Conservation (phyloP, 2,329 filamentous ascomycete genomes). For the Karstenula rhodostoma region DNA sequence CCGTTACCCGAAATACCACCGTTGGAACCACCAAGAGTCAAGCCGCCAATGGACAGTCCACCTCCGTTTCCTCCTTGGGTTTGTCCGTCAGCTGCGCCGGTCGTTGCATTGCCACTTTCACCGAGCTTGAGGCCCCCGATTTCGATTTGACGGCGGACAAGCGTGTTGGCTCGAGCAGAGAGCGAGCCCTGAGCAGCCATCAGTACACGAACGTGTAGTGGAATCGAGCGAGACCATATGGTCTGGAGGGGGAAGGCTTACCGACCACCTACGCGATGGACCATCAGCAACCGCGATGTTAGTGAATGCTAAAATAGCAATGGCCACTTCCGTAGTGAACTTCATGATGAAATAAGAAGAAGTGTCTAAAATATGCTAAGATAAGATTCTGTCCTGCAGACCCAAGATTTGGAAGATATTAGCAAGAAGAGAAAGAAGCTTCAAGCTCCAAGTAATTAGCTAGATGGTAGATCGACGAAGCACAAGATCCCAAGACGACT, state of each 20-base stretch:
- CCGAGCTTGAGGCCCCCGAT: conserved; percentile 27
- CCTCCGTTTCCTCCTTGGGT: conserved; percentile 26
- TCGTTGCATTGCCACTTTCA: conserved; percentile 15
- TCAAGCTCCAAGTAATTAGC: not conserved
- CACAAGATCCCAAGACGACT: not conserved
- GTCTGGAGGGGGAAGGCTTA: conserved; percentile 21
- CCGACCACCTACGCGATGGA: conserved; percentile 28
- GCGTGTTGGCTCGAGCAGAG: conserved; percentile 23
- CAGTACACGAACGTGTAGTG: not conserved
- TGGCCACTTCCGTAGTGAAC: conserved; percentile 25
- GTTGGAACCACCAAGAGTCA: conserved; percentile 40
- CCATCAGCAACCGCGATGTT: conserved; percentile 32
- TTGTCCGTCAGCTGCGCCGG: conserved; percentile 10
- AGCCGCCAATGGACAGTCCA: conserved; percentile 35
- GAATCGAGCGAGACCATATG: not conserved
- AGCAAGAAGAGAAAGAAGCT: conserved; percentile 19
- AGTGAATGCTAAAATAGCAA: conserved; percentile 32
- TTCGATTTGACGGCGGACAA: conserved; percentile 29
- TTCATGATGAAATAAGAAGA: conserved; percentile 31
- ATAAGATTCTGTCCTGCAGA: conserved; percentile 22
- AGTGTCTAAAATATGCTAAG: conserved; percentile 3
- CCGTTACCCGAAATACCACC: conserved; percentile 39
- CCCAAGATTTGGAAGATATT: conserved; percentile 15
- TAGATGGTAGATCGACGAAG: not conserved
- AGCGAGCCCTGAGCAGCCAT: conserved; percentile 21